Evolutionary conservation across 169 alveolate genomes (phyloP).

Genomic region (Plasmodium reichenowi): DNA sequence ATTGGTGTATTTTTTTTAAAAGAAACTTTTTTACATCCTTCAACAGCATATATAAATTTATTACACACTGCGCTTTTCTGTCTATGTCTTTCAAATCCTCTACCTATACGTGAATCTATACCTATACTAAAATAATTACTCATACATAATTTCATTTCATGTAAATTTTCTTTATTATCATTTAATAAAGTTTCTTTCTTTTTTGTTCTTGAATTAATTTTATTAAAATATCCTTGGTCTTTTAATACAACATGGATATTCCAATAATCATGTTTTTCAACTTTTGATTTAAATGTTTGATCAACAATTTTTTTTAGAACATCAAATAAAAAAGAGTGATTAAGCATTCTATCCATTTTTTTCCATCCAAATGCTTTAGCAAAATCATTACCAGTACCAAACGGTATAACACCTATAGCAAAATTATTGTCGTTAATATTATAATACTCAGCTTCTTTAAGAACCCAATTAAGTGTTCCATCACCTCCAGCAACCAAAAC

Average conservation of each 20-base stretch:
- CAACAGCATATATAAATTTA: conserved; percentile 81
- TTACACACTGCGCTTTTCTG: conserved; percentile 84
- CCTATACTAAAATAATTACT: conserved; percentile 95
- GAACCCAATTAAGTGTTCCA: conserved; percentile 95
- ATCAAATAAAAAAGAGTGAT: conserved; percentile 84
- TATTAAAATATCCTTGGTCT: conserved; percentile 89
- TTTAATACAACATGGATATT: conserved; percentile 87
- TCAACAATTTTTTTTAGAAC: conserved; percentile 86
- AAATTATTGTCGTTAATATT: conserved; percentile 82
- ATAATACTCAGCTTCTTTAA: conserved; percentile 88
- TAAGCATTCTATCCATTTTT: conserved; percentile 82
- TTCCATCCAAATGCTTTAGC: conserved; percentile 94
- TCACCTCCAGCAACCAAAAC: conserved; percentile 96
- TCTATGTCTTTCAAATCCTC: conserved; percentile 93
- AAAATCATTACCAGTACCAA: conserved; percentile 97
- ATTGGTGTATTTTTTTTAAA: conserved; percentile 78
- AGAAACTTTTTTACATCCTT: conserved; percentile 89
- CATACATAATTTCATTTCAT: conserved; percentile 80
- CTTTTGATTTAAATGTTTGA: conserved; percentile 84
- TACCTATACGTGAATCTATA: conserved; percentile 94
- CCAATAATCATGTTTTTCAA: conserved; percentile 93
- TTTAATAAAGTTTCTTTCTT: conserved; percentile 79
- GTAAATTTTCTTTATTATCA: conserved; percentile 46
- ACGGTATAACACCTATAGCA: conserved; percentile 93
- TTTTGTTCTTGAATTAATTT: conserved; percentile 83